Evolutionary conservation across 2,329 filamentous ascomycete species (phyloP).

Genomic region (Monosporascus ibericus): DNA sequence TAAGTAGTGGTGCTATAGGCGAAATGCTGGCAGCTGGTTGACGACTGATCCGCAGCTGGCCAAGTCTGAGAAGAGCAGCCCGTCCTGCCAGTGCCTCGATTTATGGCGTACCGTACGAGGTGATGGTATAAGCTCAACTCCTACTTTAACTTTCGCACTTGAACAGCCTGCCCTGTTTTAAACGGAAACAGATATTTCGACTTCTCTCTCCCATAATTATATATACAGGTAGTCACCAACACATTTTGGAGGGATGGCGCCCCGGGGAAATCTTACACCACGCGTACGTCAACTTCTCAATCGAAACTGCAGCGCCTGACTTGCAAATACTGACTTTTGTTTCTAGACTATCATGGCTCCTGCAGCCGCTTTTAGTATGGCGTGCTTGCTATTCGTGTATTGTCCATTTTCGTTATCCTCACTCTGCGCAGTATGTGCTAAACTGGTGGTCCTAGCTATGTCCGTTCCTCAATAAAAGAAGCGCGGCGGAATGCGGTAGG

Average conservation of each 20-base stretch:
- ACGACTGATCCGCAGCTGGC: no score
- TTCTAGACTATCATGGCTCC: constrained; percentile 16
- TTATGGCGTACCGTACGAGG: no score
- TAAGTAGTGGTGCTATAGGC: no score
- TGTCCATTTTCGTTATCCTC: neutral
- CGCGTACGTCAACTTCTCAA: constrained; percentile 7
- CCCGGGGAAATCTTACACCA: constrained; percentile 15
- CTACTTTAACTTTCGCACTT: no score
- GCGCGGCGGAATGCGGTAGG: constrained; percentile 14
- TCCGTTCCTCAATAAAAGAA: constrained; percentile 15
- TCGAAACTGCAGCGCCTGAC: constrained; percentile 1
- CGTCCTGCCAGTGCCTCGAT: no score
- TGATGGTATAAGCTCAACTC: no score
- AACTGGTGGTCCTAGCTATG: constrained; percentile 8
- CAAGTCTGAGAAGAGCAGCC: no score
- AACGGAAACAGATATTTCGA: no score
- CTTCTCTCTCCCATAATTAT: neutral
- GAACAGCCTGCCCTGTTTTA: no score
- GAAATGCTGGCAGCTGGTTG: no score
- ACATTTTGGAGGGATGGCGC: constrained; percentile 6
- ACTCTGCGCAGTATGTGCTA: neutral
- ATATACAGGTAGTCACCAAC: neutral
- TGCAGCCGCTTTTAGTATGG: constrained; percentile 17
- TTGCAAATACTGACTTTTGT: neutral
- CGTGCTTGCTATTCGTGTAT: constrained; percentile 16